A percentile compares a stretch with the other conserved stretches of the same genome.
phyloP scores from a whole-genome alignment of 169 alveolate species.

The Cryptosporidium bovis region DNA sequence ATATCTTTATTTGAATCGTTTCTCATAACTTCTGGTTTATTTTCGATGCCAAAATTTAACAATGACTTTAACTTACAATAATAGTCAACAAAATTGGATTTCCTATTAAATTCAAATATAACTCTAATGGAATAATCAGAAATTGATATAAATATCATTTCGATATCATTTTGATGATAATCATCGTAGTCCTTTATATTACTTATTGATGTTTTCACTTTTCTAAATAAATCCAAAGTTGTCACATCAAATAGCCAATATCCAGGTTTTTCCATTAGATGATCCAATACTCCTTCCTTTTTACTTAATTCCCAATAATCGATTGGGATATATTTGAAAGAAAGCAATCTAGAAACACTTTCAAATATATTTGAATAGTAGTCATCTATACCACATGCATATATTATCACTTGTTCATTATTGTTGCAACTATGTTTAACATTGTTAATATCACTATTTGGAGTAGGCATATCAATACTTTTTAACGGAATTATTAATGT shows the following conservation, averaged over 20 bases:
- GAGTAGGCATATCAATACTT: neutral
- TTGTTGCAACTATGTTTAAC: neutral
- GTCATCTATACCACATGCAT: slow-evolving; percentile 33
- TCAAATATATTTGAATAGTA: neutral
- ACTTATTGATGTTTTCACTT: neutral
- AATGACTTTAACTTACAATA: slow-evolving; percentile 13
- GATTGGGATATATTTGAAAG: neutral
- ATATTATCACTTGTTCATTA: neutral
- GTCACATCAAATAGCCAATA: slow-evolving; percentile 42
- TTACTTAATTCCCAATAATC: slow-evolving; percentile 10
- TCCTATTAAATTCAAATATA: slow-evolving; percentile 11
- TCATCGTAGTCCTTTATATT: neutral
- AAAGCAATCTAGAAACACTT: slow-evolving; percentile 14
- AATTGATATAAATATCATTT: neutral
- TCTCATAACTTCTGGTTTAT: neutral
- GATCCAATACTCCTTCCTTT: neutral
- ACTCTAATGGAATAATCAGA: neutral
- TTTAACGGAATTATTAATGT: slow-evolving; percentile 54
- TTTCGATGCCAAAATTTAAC: neutral
- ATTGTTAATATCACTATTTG: neutral
- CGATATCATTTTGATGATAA: slow-evolving; percentile 31
- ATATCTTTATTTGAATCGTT: neutral
- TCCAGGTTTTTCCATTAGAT: slow-evolving; percentile 10
- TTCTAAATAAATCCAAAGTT: neutral
- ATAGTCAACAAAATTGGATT: slow-evolving; percentile 14